Base-by-base conservation (phyloP, 306 rosid species). In the Trifolium dubium region DNA sequence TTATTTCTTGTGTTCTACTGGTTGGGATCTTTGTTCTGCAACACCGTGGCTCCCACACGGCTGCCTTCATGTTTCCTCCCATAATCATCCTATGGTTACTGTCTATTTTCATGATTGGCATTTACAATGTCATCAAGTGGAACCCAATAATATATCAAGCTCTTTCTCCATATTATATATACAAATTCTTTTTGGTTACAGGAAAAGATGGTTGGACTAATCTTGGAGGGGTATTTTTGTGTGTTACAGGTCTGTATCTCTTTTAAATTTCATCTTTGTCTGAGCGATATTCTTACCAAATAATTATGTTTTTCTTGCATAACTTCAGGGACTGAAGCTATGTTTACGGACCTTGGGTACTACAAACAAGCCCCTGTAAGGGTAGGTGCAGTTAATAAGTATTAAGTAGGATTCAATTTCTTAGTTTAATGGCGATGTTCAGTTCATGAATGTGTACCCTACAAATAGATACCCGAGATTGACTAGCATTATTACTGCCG, bases 291-390 rank as follows among this genome's bases (percentile, higher is more conserved):
- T 43, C 31, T 73, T 64, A 40, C 43, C 43, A 64, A 64, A 75
- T 65, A 70, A 67, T 79, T 70, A 64, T 64, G 76, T 46, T 64
- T 82, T 74, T 82, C 55, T 82, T 71, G 82, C 67, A 53, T 63
- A 50, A 76, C 68, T 85, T 75, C 88, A 92, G 96, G 96, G 79
- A 87, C 87, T 65, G 94, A 90, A 78, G 90, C 93, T 51, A 81
- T 92, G 91, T 87, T 90, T 88, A 72, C 84, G n/a, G 92, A 92
- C 86, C 89, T 88, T 71, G 98, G 96, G 46, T 84, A 88, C 81
- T 88, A 84, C 65, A 64, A 85, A 28, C 81, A 83, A 81, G 74
- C 86, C 65, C 84, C 98, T 72, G 65, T 92, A 76, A 81, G 89
- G 98, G 96, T 92, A 89, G 79, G 93, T 68, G 70, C 41, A 64